These are phyloP conservation scores for Tulasnella sp. DNA, from an alignment of 768 basidiomycete genomes.

Conservation along the genomic window DNA sequence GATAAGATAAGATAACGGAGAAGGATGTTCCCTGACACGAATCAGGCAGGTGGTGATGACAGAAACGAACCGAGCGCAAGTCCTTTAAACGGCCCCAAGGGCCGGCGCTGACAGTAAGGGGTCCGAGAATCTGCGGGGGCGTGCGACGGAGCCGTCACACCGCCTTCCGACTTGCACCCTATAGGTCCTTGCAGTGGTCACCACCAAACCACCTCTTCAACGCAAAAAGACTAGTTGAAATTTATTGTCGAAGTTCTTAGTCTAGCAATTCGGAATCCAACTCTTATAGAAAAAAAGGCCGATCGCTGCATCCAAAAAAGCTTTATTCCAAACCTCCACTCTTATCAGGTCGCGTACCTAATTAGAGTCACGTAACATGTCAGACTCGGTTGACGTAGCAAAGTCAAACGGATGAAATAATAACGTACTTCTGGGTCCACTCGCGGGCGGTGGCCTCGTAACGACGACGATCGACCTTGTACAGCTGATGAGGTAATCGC, in stretches of 20 bases:
- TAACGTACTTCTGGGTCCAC: slow-evolving; percentile 95
- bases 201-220: not conserved
- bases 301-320: not conserved
- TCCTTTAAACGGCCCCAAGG: too few species aligned
- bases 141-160: too few species aligned
- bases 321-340: not conserved
- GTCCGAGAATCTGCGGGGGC: too few species aligned
- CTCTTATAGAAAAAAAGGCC: not conserved
- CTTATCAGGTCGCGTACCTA: not conserved
- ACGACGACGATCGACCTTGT: slow-evolving; percentile 97
- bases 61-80: too few species aligned
- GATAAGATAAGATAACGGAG: too few species aligned
- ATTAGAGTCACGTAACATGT: not conserved
- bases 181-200: too few species aligned
- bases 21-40: too few species aligned
- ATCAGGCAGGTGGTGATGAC: too few species aligned
- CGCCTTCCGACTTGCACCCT: too few species aligned
- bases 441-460: slow-evolving; percentile 98
- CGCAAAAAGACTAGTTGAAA: not conserved
- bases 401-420: not conserved
- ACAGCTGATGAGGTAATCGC: slow-evolving; percentile 45
- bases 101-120: too few species aligned
- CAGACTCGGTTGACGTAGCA: not conserved
- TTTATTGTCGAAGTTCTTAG: not conserved
- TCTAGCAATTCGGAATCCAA: not conserved